Base-by-base conservation (phyloP, 768 basidiomycete species). In the Tulasnella sp. region DNA sequence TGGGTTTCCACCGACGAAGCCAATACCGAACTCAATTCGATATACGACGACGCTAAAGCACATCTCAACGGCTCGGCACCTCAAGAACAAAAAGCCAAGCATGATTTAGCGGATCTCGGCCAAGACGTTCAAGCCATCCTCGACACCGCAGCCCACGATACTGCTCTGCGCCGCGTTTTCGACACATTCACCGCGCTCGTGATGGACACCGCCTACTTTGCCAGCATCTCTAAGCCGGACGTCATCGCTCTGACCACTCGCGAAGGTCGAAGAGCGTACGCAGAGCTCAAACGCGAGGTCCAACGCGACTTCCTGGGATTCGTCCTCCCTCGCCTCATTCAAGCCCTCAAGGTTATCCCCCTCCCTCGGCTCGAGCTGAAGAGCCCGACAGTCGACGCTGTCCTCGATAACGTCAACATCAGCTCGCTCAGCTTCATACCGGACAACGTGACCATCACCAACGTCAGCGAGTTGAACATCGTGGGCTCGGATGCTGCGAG, bases 291-390 rank as follows among this genome's bases (percentile, higher is more conserved):
- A 47, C 44, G 69, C 19, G 72, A 73, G 35, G 35, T 65, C 22
- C 42, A 40, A 6, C 37, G 34, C 11, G 72, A 73, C 40, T 35
- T 68, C 67, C 29, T 68, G 26, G 65, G 41, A 35, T 73, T 62
- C 35, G 37, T 68, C 5, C 29, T 73, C 39, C 72, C 72, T 8
- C 67, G 72, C 16, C 40, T 73, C 12, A 29, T 73, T 14, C 36
- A 40, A 12, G 64, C 65, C 41, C 39, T 73, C 65, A 26, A 59
- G n/a, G 39, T 64, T 29, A 68, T 73, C 41, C 65, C 66, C 35
- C 37, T 73, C n/a, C 72, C 72, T 36, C 72, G 72, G 16, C 41
- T 73, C 16, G 72, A 73, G 39, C 69, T 72, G 36, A 52, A 40
- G 36, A 44, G 37, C 32, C 42, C 41, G 32, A 16, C 72, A 14